Evolutionary conservation across 345 rosid genomes (phyloP).

Genomic region (Euclidium syriacum): DNA sequence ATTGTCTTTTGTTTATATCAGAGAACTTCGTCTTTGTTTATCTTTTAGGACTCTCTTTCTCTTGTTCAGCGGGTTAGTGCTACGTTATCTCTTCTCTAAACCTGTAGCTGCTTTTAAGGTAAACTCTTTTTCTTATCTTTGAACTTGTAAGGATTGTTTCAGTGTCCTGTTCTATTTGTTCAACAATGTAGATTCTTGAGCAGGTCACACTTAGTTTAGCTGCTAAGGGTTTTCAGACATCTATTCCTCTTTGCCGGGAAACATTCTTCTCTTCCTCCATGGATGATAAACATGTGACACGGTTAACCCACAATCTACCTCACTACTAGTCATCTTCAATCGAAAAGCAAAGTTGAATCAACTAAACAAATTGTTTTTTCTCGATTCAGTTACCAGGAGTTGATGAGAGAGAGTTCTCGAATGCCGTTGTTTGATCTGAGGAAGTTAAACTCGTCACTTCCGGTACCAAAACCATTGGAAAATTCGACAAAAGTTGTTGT

Average conservation of each 20-base stretch:
- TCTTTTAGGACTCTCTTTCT: slow-evolving; percentile 5
- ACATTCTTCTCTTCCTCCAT: slow-evolving; percentile 74
- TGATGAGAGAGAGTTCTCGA: slow-evolving; percentile 74
- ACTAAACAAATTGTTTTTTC: not conserved
- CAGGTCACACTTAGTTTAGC: slow-evolving; percentile 91
- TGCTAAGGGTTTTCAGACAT: slow-evolving; percentile 80
- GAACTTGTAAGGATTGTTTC: not conserved
- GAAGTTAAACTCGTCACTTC: slow-evolving; percentile 81
- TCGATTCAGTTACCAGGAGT: slow-evolving; percentile 60
- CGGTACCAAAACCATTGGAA: slow-evolving; percentile 57
- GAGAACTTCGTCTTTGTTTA: not conserved
- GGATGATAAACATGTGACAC: slow-evolving; percentile 68
- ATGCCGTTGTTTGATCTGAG: slow-evolving; percentile 75
- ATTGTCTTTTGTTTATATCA: not conserved
- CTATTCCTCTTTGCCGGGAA: slow-evolving; percentile 75
- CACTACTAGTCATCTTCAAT: not conserved
- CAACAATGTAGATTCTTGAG: not conserved
- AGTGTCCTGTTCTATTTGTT: not conserved
- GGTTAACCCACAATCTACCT: slow-evolving; percentile 38
- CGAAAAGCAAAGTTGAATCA: not conserved
- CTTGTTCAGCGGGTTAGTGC: slow-evolving; percentile 61
- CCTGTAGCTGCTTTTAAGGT: slow-evolving; percentile 90
- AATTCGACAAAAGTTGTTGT: slow-evolving; percentile 51
- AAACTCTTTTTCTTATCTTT: not conserved
- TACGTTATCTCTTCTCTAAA: slow-evolving; percentile 86